Percentiles rank a stretch among this genome's conserved stretches.
Evolutionary conservation across 441 rosid genomes (phyloP).

Genomic region (Pelargonium cotyledonis): DNA sequence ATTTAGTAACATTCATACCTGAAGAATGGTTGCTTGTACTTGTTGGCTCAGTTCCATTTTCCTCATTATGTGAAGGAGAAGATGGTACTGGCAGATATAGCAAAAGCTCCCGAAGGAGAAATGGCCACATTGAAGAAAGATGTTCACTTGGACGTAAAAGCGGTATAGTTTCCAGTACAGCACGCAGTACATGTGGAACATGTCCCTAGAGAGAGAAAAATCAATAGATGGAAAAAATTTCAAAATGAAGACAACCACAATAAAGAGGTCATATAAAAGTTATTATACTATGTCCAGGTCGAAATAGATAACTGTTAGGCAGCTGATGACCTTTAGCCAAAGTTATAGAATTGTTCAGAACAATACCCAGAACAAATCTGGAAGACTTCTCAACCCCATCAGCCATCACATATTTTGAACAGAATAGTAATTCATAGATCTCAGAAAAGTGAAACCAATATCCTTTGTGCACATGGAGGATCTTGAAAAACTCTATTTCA

Average conservation of each 20-base stretch:
- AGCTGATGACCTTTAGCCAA: not conserved
- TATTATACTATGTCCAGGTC: not conserved
- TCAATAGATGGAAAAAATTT: not conserved
- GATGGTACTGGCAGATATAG: constrained; percentile 73
- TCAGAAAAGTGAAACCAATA: not conserved
- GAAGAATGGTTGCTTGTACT: constrained; percentile 33
- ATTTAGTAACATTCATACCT: constrained; percentile 29
- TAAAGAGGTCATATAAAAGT: not conserved
- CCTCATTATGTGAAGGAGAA: constrained; percentile 39
- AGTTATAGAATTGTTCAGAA: not conserved
- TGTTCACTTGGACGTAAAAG: constrained; percentile 63
- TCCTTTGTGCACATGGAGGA: not conserved
- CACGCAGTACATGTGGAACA: constrained; percentile 72
- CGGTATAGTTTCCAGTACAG: constrained; percentile 76
- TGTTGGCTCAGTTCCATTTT: constrained; percentile 44
- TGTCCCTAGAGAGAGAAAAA: constrained; percentile 44
- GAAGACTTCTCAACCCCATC: not conserved
- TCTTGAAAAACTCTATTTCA: not conserved
- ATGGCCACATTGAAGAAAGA: constrained; percentile 82
- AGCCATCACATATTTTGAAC: not conserved
- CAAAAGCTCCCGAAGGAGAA: constrained; percentile 64
- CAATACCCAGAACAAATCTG: not conserved
- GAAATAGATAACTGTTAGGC: not conserved
- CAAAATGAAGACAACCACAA: not conserved
- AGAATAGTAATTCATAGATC: not conserved